Conservation (phyloP, 2,329 filamentous ascomycete genomes). For the Hypoxylon sp. region DNA sequence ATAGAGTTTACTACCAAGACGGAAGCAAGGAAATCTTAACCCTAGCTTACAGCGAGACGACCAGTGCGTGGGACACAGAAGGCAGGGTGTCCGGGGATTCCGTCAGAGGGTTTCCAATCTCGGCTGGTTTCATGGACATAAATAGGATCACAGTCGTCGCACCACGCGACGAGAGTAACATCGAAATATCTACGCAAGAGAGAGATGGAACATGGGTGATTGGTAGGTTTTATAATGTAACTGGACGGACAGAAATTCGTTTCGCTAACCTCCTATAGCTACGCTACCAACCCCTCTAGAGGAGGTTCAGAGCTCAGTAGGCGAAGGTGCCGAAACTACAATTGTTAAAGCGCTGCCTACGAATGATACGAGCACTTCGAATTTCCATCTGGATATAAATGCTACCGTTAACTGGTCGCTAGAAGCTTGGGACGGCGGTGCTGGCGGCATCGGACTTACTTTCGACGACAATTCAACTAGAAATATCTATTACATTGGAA, state of each 20-base stretch:
- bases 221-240: not conserved
- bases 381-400: not conserved
- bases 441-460: conserved; percentile 22
- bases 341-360: not conserved
- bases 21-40: not conserved
- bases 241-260: not conserved
- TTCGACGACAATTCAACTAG: conserved; percentile 28
- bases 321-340: not conserved
- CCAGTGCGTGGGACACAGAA: not conserved
- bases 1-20: conserved; percentile 3
- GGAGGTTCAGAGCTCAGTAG: not conserved
- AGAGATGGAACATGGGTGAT: not conserved
- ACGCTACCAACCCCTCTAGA: not conserved
- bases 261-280: not conserved
- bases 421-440: conserved; percentile 35
- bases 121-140: not conserved
- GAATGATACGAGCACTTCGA: not conserved
- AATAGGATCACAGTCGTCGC: not conserved
- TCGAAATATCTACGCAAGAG: not conserved
- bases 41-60: not conserved
- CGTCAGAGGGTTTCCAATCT: not conserved
- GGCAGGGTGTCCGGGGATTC: not conserved
- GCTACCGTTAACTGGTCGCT: conserved; percentile 11
- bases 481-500: conserved; percentile 39
- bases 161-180: not conserved